phyloP scores from a whole-genome alignment of 306 rosid genomes.

The Astragalus glycyphyllos region DNA sequence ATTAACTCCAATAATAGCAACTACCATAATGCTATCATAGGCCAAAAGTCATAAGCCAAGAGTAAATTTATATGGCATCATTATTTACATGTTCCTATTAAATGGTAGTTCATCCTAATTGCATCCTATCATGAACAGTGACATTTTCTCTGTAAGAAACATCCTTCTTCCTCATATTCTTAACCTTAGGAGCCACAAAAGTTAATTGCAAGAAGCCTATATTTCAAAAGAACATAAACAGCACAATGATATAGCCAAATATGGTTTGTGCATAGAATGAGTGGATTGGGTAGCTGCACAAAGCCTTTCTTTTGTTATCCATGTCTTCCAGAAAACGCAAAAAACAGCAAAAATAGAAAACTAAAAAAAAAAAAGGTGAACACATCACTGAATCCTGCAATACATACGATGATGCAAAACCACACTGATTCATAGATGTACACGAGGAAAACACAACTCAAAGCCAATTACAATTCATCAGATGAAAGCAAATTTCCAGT shows the following conservation, averaged over 20 bases:
- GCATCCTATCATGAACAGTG: background rate
- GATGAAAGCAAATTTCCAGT: background rate
- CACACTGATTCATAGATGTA: background rate
- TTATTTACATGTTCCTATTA: background rate
- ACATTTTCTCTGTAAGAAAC: background rate
- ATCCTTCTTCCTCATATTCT: background rate
- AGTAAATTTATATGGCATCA: background rate
- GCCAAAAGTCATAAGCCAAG: background rate
- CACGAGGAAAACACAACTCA: background rate
- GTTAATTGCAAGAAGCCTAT: background rate
- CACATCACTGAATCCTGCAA: background rate
- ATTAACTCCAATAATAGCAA: background rate
- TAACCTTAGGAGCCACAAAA: background rate
- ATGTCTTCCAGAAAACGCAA: background rate
- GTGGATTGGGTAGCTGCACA: background rate
- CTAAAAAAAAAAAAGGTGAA: background rate
- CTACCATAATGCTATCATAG: constrained; percentile 4
- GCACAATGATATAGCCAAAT: constrained; percentile 11
- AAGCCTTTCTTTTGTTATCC: constrained; percentile 3
- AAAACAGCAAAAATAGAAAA: background rate
- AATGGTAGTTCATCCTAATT: constrained; percentile 9
- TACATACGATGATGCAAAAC: background rate
- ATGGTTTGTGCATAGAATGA: background rate
- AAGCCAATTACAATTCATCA: background rate
- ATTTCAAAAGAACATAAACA: constrained; percentile 4